These are phyloP conservation scores for Aristolochia contorta DNA, from an alignment of 164 flowering plant genomes.

Conservation along the genomic window DNA sequence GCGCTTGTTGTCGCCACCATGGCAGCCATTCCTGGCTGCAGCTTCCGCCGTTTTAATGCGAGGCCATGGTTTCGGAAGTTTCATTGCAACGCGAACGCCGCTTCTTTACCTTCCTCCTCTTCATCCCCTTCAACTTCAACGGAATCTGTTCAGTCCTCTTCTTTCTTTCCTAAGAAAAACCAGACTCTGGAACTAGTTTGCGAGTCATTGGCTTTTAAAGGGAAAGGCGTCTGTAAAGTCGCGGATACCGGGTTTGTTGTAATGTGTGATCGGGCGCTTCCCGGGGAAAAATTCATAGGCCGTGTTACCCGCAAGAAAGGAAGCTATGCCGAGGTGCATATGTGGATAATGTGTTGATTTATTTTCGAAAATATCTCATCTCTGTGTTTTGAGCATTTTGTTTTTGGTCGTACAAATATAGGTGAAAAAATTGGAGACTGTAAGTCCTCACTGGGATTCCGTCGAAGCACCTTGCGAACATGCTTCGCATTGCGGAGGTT, in stretches of 20 bases:
- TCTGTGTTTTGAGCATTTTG: neutral
- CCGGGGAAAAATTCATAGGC: conserved; percentile 90
- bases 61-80: conserved; percentile 25
- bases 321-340: conserved; percentile 69
- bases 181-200: conserved; percentile 80
- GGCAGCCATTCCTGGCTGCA: conserved; percentile 17
- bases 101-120: conserved; percentile 2
- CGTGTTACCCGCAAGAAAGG: conserved; percentile 80
- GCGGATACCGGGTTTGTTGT: conserved; percentile 73
- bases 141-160: conserved; percentile 10
- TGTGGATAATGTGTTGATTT: neutral
- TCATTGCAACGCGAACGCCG: conserved; percentile 9
- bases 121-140: conserved; percentile 7
- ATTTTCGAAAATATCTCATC: neutral
- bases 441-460: conserved; percentile 59
- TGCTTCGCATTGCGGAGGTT: conserved; percentile 89
- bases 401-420: conserved; percentile 8
- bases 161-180: conserved; percentile 67
- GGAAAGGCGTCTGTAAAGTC: conserved; percentile 86
- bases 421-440: conserved; percentile 68
- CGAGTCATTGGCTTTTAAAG: conserved; percentile 75
- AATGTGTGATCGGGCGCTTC: conserved; percentile 88
- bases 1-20: too few relatives aligned
- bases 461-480: conserved; percentile 91
- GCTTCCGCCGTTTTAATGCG: conserved; percentile 25